Base-by-base conservation (phyloP, 202 grass and related monocot species). In the Hordeum pubiflorum region DNA sequence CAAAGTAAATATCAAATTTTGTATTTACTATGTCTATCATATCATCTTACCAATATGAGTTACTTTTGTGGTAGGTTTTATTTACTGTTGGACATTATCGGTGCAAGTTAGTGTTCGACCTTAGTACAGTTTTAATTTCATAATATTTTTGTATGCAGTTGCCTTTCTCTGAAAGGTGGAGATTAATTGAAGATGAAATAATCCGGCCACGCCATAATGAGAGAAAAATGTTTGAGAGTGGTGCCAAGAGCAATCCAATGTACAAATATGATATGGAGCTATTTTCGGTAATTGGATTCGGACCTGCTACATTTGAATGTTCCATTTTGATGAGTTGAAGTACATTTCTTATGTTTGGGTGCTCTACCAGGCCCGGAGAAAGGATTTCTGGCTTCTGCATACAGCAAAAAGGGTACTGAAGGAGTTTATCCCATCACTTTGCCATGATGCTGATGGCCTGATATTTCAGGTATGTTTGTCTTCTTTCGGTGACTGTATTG, bases 241-340 rank as follows among this genome's bases (percentile, higher is more conserved):
- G 91, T 64, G 63, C 75, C 72, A 97, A 91, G 85, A 77, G 62
- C 68, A 92, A 89, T 55, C 89, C 89, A 7, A 40, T 89, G 50
- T 99, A 99, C 73, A 95, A 84, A 99, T 99, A 99, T 70, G 96
- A 99, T 48, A 96, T 96, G 92, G 96, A 99, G 84, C 85, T 90
- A 86, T 99, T 99, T 91, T 86, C 90, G 69, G 96, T 99, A 91
- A 33, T 32, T 40, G 58, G n/a, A 62, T 63, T 10, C 20, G 44
- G 18, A 13, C 60, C 17, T n/a, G 23, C 36, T 71, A 8, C 63
- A 38, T 18, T 63, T 68, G 62, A 0, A 9, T 69, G 18, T 82
- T 79, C 48, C 36, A 63, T 82, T 63, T 44, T 50, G 57, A 10
- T 56, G 4, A 40, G 77, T 31, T 9, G 62, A 72, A 83, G 29